Evolutionary conservation across 331 rosid genomes (phyloP).

Genomic region (Quercus lobata): DNA sequence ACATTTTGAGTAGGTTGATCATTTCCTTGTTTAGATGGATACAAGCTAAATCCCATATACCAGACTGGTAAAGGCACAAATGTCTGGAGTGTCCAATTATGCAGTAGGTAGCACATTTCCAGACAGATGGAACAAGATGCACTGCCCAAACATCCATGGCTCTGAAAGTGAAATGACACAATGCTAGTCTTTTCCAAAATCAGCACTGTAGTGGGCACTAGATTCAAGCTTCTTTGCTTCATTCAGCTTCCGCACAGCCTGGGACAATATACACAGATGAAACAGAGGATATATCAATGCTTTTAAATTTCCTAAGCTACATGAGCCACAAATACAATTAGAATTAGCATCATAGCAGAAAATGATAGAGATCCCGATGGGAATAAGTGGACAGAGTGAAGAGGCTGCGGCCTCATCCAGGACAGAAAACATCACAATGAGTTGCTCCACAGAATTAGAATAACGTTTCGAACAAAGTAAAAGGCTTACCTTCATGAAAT

Average conservation of each 20-base stretch:
- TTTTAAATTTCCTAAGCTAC: background rate
- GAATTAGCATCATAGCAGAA: background rate
- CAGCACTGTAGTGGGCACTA: slow-evolving; percentile 78
- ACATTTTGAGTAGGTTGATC: background rate
- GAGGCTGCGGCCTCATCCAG: background rate
- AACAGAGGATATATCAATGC: background rate
- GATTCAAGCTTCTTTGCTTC: slow-evolving; percentile 98
- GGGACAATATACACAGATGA: slow-evolving; percentile 11
- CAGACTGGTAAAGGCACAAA: background rate
- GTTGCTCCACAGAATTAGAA: background rate
- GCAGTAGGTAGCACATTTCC: slow-evolving; percentile 10
- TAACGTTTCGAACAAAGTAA: background rate
- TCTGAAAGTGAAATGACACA: slow-evolving; percentile 13
- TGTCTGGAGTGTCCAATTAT: slow-evolving; percentile 11
- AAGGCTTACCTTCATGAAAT: slow-evolving; percentile 80
- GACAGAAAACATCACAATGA: background rate
- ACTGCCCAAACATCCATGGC: slow-evolving; percentile 45
- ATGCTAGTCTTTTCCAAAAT: slow-evolving; percentile 75
- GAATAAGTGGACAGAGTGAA: background rate
- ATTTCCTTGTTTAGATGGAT: slow-evolving; percentile 5
- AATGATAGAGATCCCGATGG: background rate
- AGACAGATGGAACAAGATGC: slow-evolving; percentile 24
- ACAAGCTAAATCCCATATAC: slow-evolving; percentile 10
- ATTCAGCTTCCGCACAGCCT: slow-evolving; percentile 97
- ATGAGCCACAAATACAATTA: background rate